Evolutionary conservation across 768 basidiomycete species (phyloP), one percentile per base, ranked within the genome.

Genomic region (Termitomyces sp.): DNA sequence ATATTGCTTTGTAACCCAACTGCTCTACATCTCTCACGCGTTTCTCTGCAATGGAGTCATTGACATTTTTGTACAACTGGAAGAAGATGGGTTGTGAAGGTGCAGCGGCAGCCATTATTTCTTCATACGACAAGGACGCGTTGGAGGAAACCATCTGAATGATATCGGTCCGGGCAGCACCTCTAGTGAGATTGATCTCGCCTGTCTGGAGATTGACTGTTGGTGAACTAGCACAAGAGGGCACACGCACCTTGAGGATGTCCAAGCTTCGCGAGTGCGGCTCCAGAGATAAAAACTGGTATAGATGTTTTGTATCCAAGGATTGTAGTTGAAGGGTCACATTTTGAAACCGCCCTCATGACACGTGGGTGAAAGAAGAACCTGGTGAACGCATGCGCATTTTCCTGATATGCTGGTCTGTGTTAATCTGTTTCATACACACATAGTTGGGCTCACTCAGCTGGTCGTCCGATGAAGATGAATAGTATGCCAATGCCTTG

Each of bases 331-430:
- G 88, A 87, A 19, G 86, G 82, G 69, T 89, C 83, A 59, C 85
- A 84, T 47, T 72, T 68, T 3, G 83, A 81, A 9, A 90, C 81
- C 3, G 81, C 71, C 47, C 79, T 83, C 83, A 92, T 83, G 38
- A 98, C 83, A 23, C 94, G 85, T 16, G 95, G 85, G 53, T 85
- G 79, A 71, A 96, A 95, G 77, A 93, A 96, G 69, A 93, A 87
- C 31, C 92, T 83, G 41, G 81, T 77, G 69, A 91, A 95, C n/a
- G 90, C 90, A 41, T 82, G 78, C n/a, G 80, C 75, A 60, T 94
- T 95, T 69, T 93, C 89, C 10, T 66, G 58, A 64, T 82, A 70
- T 11, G 84, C 88, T 90, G 53, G 32, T 35, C 47, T 45, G 29
- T 11, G 53, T 63, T 57, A 68, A 63, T 53, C 64, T 53, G 60